Conservation (phyloP, 83 land plant genomes). For the Larix sibirica region DNA sequence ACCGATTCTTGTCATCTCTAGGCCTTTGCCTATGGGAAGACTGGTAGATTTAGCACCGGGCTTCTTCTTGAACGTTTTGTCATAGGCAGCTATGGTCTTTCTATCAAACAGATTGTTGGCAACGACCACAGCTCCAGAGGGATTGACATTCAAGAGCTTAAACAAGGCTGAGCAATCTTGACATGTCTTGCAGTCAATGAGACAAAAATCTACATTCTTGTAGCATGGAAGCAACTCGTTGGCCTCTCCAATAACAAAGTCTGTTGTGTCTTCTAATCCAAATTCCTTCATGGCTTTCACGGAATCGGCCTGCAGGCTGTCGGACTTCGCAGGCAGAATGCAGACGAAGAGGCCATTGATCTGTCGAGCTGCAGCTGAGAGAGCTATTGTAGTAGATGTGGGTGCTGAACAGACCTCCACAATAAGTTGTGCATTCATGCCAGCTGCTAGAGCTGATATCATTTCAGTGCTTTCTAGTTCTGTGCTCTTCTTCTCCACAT, state of each 20-base stretch:
- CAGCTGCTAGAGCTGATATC: conserved; percentile 68
- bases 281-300: conserved; percentile 13
- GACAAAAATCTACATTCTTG: conserved; percentile 38
- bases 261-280: conserved; percentile 38
- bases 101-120: conserved; percentile 5
- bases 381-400: conserved; percentile 38
- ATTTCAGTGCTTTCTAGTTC: conserved; percentile 39
- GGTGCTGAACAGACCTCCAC: conserved; percentile 35
- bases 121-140: not conserved
- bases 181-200: conserved; percentile 32
- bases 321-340: conserved; percentile 32
- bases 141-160: not conserved
- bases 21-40: conserved; percentile 14
- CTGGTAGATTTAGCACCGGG: not conserved
- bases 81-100: not conserved
- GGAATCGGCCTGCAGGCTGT: not conserved
- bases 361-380: conserved; percentile 59
- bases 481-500: conserved; percentile 14
- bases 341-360: conserved; percentile 60
- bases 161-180: not conserved
- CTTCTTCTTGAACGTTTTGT: not conserved
- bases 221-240: not conserved
- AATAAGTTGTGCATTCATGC: conserved; percentile 53
- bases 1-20: conserved; percentile 4
- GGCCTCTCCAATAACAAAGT: conserved; percentile 56